Evolutionary conservation across 192 early-diverging fungal genomes (phyloP), one percentile per base, ranked within the genome.

Genomic region (Umbelopsis ramanniana): DNA sequence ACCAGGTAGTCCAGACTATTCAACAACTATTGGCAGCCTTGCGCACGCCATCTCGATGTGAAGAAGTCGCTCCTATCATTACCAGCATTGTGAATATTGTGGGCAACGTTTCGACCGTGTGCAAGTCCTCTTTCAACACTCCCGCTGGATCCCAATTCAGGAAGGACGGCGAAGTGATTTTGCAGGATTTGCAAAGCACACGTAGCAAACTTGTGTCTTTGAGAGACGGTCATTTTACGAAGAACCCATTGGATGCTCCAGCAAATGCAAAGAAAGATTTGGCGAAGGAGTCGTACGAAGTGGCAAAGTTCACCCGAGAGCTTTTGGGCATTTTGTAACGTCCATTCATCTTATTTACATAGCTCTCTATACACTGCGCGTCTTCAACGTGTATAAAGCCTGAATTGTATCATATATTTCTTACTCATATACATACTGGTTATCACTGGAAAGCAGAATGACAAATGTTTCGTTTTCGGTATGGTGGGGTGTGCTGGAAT

Each of bases 301-400:
- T 98, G 76, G 95, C 94, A 23, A 94, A 93, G 82, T 91, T 83
- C 74, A 94, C 93, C 47, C 95, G 95, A 76, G 92, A 93, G 33
- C 81, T 97, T 22, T 87, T 95, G 53, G 85, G 85, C 66, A 83
- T 95, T 76, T 82, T 95, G 63, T 90, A 90, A 46, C 3, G 35
- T 33, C 19, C 38, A 46, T 29, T 12, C 4, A 22, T 23, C 14
- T 19, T 11, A 7, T 33, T 37, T 8, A 17, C 33, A 29, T 37
- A 60, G 33, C 55, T 63, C 17, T 17, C 26, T 19, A 37, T 29
- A 17, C 57, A 63, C 17, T 35, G 12, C 57, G 33, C 35, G 29
- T 37, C 57, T 63, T 63, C 57, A 63, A 63, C 5, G 57, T 63
- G 57, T 63, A 63, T 29, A 63, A 63, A 63, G 33, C 57, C 57